Evolutionary conservation across 2,329 filamentous ascomycete species (phyloP), one percentile per base, ranked within the genome.

Genomic region (Scedosporium dehoogii): DNA sequence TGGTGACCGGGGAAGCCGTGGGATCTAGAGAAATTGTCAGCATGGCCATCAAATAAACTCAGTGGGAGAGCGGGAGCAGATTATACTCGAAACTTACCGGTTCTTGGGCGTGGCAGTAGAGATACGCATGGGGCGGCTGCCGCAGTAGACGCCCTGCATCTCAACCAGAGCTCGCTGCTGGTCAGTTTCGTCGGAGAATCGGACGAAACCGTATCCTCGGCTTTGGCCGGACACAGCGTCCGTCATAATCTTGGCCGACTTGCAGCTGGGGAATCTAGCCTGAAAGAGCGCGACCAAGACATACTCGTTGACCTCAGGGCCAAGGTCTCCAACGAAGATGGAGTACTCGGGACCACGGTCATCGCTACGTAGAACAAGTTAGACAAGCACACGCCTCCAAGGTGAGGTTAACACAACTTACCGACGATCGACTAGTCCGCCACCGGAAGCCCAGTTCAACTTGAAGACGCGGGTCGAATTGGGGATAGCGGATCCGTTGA

Each of bases 181-280:
- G 72, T 99, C 94, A 68, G 87, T 85, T 80, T 97, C 93, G 68
- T 96, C 91, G 60, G 91, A 91, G 80, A 99, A 99, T 68, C 94
- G 91, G 61, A 99, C 94, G 71, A 99, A 99, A 57, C 94, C 94
- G 72, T 99, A 99, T 63, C 94, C 94, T 66, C 94, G 92, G 66
- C 92, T 97, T 85, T 97, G 93, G 69, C 94, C 94, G 66, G 90
- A 96, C 78, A 97, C 94, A 65, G 94, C 93, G 72, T 99, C 94
- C 65, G 93, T 96, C 94, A 99, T 99, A 78, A 99, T 99, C 84
- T 99, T 99, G 72, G 94, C 94, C 44, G 92, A 96, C 82, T 97
- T 97, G 90, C 93, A 97, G 7, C 92, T 96, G 0, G 90, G 89
- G 82, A 96, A 99, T 65, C 93, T 91, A 72, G 87, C 89, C 79